Percentiles rank a stretch among this genome's conserved stretches.
Conservation (phyloP, 202 grass and related monocot species). For the Digitaria exilis region DNA sequence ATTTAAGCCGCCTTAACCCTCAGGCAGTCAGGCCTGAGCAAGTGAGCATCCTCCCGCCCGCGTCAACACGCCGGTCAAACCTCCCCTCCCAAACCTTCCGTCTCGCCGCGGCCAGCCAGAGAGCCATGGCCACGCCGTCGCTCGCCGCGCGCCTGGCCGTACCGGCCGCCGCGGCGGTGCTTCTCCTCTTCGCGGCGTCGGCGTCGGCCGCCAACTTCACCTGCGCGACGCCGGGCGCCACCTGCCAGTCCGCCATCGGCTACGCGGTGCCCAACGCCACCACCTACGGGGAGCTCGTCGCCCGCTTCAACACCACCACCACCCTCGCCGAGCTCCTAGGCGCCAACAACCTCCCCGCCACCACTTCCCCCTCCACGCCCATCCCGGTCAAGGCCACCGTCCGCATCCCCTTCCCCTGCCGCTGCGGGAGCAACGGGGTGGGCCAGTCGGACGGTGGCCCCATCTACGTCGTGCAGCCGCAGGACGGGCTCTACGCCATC, state of each 20-base stretch:
- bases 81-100: background rate
- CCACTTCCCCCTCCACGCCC: background rate
- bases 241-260: slow-evolving; percentile 56
- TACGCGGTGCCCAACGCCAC: slow-evolving; percentile 58
- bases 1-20: slow-evolving; percentile 30
- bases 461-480: slow-evolving; percentile 53
- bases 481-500: slow-evolving; percentile 54
- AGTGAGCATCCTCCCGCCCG: slow-evolving; percentile 20
- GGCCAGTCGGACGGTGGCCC: slow-evolving; percentile 47
- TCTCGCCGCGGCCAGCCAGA: background rate
- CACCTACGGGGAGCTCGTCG: slow-evolving; percentile 54
- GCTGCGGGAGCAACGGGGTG: slow-evolving; percentile 38
- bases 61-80: slow-evolving; percentile 25
- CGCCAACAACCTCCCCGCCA: slow-evolving; percentile 29
- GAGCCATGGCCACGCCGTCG: background rate
- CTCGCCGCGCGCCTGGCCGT: slow-evolving; percentile 2
- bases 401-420: slow-evolving; percentile 54
- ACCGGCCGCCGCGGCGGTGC: slow-evolving; percentile 21
- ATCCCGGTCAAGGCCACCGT: slow-evolving; percentile 27
- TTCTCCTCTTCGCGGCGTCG: slow-evolving; percentile 13
- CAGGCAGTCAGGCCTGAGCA: too few relatives aligned
- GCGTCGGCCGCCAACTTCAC: slow-evolving; percentile 49
- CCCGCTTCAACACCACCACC: slow-evolving; percentile 61
- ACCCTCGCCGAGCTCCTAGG: slow-evolving; percentile 52
- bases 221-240: background rate